phyloP scores from a whole-genome alignment of 2,329 filamentous ascomycete genomes.

The Ceratocystis papillata region DNA sequence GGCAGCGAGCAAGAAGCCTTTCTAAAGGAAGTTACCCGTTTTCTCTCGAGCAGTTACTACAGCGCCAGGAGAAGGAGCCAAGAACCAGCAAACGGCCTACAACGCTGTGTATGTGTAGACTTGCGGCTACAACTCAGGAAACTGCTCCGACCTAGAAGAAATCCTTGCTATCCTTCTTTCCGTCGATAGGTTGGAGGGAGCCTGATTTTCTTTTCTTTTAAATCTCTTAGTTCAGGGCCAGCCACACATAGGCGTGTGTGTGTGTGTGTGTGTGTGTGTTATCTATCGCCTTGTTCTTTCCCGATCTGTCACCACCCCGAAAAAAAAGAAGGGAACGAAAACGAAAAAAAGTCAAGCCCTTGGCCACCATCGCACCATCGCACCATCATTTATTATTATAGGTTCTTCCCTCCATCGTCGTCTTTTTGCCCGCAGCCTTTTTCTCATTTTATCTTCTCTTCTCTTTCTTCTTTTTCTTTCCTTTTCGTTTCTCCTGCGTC shows the following conservation, averaged over 20 bases:
- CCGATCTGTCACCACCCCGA: background rate
- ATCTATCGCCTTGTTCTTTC: background rate
- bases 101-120: background rate
- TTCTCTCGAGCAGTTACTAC: background rate
- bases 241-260: background rate
- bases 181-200: background rate
- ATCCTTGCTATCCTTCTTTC: constrained; percentile 9
- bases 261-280: background rate
- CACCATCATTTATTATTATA: constrained; percentile 28
- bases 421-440: constrained; percentile 9
- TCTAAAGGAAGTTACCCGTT: background rate
- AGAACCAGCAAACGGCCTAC: background rate
- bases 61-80: background rate
- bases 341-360: background rate
- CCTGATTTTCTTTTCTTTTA: background rate
- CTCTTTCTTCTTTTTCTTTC: background rate
- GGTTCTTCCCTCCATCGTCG: background rate
- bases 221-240: background rate
- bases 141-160: background rate
- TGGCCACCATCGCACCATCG: background rate
- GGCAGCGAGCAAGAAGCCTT: background rate
- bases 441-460: constrained; percentile 12
- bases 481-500: background rate
- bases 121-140: background rate
- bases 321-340: background rate